Percentiles rank a stretch among this genome's conserved stretches.
phyloP scores from a whole-genome alignment of 805 yeast species.

The Sungouiozyma ichnusensis region DNA sequence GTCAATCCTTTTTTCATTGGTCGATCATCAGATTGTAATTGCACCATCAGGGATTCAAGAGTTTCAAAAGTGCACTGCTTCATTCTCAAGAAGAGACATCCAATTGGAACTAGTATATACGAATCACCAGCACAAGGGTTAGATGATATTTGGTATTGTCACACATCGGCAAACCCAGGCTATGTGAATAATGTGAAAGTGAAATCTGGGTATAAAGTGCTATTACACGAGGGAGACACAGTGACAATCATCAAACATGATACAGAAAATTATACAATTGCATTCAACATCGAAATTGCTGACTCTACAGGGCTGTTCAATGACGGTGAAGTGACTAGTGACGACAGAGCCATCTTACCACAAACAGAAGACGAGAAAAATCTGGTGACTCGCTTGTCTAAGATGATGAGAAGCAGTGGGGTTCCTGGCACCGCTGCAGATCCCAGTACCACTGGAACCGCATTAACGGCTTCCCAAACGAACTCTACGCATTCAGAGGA shows the following conservation, averaged over 20 bases:
- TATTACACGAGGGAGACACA: slow-evolving; percentile 54
- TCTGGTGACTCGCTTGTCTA: slow-evolving; percentile 11
- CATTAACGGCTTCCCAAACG: not conserved
- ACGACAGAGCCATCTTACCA: slow-evolving; percentile 9
- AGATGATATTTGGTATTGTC: slow-evolving; percentile 72
- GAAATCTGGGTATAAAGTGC: slow-evolving; percentile 52
- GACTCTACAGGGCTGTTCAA: slow-evolving; percentile 59
- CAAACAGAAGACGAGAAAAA: slow-evolving; percentile 21
- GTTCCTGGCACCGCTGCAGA: too few species aligned
- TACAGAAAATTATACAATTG: slow-evolving; percentile 39
- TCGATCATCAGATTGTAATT: slow-evolving; percentile 52
- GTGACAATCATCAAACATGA: slow-evolving; percentile 43
- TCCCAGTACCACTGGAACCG: slow-evolving; percentile 1
- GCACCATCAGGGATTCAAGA: slow-evolving; percentile 56
- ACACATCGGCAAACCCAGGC: slow-evolving; percentile 72
- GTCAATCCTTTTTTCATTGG: slow-evolving; percentile 64
- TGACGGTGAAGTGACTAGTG: slow-evolving; percentile 29
- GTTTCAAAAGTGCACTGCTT: slow-evolving; percentile 80
- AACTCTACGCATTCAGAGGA: not conserved
- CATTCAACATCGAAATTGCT: slow-evolving; percentile 41
- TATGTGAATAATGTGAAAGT: slow-evolving; percentile 49
- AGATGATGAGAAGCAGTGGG: slow-evolving; percentile 13
- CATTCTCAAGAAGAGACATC: slow-evolving; percentile 52
- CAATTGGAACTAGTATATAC: slow-evolving; percentile 42
- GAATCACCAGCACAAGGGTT: slow-evolving; percentile 67